Evolutionary conservation across 345 rosid species (phyloP), one percentile per base, ranked within the genome.

Genomic region (Camelina sativa): DNA sequence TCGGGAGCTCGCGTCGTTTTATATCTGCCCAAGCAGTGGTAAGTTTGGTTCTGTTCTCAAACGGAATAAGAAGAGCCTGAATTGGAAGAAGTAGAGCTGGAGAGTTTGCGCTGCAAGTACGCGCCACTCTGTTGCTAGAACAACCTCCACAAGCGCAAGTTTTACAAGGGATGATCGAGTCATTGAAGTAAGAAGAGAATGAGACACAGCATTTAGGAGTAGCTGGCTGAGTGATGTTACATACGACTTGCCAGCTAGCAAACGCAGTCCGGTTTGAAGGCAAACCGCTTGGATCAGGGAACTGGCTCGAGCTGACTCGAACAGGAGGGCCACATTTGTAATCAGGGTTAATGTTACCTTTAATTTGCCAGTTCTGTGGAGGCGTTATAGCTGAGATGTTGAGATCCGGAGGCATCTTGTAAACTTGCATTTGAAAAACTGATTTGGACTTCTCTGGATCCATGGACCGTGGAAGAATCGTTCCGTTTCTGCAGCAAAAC

Each of bases 171-270:
- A 95, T 73, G 54, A 91, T 73, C 0, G 99, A 95, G 22, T 92
- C 99, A 58, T 90, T 92, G 83, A 83, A 86, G 85, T 89, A 95
- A 35, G 99, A 82, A 65, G 99, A 95, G 77, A 95, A 95, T 1
- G 99, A 88, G 7, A 92, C 99, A 19, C 98, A 95, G 62, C 97
- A 95, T 62, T 73, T 84, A 16, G 96, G 98, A 65, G 80, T 79
- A 1, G 67, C 71, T 44, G 94, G 89, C 58, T 84, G 86, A 50
- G 89, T 86, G 72, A 95, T 95, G 78, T 95, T 95, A 84, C 99
- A 95, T 37, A 90, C 98, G 17, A 95, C 85, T 83, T 92, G 99
- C 99, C 97, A 95, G 76, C 96, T 95, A 0, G 94, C 94, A 80
- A 89, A 82, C 3, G 85, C 94, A 8, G 93, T 79, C 10, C 76